A percentile compares a stretch with the other conserved stretches of the same genome.
phyloP scores from a whole-genome alignment of 768 basidiomycete genomes.

The Serendipita indica region DNA sequence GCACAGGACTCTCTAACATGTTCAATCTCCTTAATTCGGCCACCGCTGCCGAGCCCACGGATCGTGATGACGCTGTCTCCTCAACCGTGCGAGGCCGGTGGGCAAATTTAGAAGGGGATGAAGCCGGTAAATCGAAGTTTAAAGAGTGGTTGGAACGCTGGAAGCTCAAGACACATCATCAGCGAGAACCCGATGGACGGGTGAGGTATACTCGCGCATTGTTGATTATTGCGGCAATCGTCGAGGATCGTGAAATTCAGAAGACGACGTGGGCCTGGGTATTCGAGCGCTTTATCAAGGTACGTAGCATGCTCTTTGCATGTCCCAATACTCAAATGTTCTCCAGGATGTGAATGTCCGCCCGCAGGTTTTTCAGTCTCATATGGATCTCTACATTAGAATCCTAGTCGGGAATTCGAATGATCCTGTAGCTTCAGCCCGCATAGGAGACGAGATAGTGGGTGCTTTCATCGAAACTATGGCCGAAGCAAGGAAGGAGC shows the following conservation, averaged over 20 bases:
- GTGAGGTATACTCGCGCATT: not conserved
- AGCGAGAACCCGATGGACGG: not conserved
- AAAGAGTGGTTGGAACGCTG: not conserved
- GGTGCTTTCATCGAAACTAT: not conserved
- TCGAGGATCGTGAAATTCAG: not conserved
- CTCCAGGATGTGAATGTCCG: conserved; percentile 2
- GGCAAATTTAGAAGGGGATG: not conserved
- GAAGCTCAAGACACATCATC: not conserved
- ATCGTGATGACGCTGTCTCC: not conserved
- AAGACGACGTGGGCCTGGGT: not conserved
- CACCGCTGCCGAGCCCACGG: not conserved
- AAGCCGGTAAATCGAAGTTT: not conserved
- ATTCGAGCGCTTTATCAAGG: conserved; percentile 1
- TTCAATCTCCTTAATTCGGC: not conserved
- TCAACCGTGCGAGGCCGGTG: not conserved
- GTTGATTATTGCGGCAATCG: not conserved
- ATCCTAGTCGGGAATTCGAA: not conserved
- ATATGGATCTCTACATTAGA: not conserved
- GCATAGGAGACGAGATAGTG: not conserved
- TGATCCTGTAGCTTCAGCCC: not conserved
- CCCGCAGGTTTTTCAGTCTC: not conserved
- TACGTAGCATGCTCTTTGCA: not conserved
- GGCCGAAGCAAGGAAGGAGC: not conserved
- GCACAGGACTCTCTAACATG: not conserved
- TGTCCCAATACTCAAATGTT: not conserved